A percentile compares a stretch with the other conserved stretches of the same genome.
Conservation (phyloP, 345 rosid genomes). For the Citrus unshiu region DNA sequence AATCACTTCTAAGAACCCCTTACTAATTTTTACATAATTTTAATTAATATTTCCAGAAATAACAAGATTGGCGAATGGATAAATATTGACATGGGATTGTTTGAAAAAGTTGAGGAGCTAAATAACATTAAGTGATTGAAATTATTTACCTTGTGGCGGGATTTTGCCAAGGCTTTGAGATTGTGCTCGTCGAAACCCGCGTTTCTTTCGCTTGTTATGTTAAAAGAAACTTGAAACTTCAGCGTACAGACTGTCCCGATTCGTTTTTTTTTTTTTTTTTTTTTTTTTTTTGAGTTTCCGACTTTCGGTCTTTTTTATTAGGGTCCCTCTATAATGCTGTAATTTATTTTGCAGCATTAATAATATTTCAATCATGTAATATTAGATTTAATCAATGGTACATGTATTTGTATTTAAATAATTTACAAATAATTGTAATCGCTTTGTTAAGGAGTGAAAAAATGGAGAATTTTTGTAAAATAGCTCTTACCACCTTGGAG, state of each 20-base stretch:
- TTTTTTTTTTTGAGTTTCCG: too few species aligned
- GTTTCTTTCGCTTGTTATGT: constrained; percentile 6
- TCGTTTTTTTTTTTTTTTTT: too few species aligned
- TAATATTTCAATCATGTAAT: too few species aligned
- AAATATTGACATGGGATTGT: background rate
- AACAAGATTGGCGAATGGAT: background rate
- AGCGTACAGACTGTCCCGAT: background rate
- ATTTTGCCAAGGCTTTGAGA: background rate
- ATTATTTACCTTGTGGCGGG: background rate
- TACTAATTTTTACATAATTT: background rate
- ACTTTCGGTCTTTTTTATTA: too few species aligned
- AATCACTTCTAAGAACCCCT: background rate
- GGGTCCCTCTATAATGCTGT: too few species aligned
- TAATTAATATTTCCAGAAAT: background rate
- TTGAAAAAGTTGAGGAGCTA: background rate
- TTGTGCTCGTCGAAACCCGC: constrained; percentile 13
- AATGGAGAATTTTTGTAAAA: too few species aligned
- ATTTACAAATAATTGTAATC: too few species aligned
- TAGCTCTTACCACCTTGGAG: too few species aligned
- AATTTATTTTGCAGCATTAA: too few species aligned
- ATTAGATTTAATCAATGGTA: too few species aligned
- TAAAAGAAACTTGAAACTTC: constrained; percentile 8
- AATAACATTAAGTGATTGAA: background rate
- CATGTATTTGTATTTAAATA: too few species aligned
- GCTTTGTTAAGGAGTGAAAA: too few species aligned